A percentile compares a stretch with the other conserved stretches of the same genome.
Conservation (phyloP, 2,329 filamentous ascomycete genomes). For the Neonectria faginata region DNA sequence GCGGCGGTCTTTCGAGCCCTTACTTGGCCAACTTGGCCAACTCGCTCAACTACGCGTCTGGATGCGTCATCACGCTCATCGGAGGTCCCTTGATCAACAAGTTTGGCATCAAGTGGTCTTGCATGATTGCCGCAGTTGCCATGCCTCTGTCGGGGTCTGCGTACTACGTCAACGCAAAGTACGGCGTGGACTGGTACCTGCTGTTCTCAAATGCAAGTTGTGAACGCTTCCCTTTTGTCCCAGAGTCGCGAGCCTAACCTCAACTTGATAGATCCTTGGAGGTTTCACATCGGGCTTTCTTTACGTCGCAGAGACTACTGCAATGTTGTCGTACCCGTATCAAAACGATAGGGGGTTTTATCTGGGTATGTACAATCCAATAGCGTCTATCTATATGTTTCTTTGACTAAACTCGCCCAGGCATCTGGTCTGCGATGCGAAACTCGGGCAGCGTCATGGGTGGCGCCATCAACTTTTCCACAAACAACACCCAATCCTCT, state of each 20-base stretch:
- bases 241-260: not conserved
- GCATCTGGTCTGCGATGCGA: constrained; percentile 49
- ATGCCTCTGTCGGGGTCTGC: constrained; percentile 51
- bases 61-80: constrained; percentile 33
- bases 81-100: constrained; percentile 55
- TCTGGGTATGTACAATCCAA: constrained; percentile 14
- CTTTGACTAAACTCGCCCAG: constrained; percentile 34
- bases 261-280: constrained; percentile 12
- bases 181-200: constrained; percentile 47
- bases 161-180: constrained; percentile 50
- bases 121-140: constrained; percentile 50
- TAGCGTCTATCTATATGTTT: not conserved
- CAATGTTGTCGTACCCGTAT: constrained; percentile 52
- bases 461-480: constrained; percentile 50
- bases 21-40: constrained; percentile 30
- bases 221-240: not conserved
- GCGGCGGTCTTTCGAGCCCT: constrained; percentile 23
- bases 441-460: constrained; percentile 50
- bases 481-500: constrained; percentile 35
- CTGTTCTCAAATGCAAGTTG: constrained; percentile 42
- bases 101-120: constrained; percentile 52
- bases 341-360: constrained; percentile 50
- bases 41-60: constrained; percentile 22
- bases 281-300: constrained; percentile 45
- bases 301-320: constrained; percentile 51